Conservation (phyloP, 179 eudicot genomes). For the Sideroxylon spinosum region DNA sequence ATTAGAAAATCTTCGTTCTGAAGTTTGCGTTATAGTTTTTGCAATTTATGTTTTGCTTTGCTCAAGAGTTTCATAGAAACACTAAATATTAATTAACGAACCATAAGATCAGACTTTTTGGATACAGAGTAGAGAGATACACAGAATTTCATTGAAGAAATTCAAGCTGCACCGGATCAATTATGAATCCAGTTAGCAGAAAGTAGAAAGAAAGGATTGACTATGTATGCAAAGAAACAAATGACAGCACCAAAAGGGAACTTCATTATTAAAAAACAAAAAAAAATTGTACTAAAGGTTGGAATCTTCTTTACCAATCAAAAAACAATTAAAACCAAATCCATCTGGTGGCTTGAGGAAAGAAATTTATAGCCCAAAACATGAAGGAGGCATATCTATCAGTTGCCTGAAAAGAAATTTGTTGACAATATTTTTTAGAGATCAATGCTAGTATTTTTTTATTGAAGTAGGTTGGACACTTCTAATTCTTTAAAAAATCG, state of each 20-base stretch:
- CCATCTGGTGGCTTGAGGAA: too few relatives aligned
- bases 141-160: not conserved
- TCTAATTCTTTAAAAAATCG: not conserved
- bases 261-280: too few relatives aligned
- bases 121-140: not conserved
- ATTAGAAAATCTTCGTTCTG: not conserved
- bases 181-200: not conserved
- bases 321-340: not conserved
- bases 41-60: not conserved
- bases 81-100: not conserved
- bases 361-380: not conserved
- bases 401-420: not conserved
- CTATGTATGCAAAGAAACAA: not conserved
- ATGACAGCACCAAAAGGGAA: not conserved
- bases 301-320: too few relatives aligned
- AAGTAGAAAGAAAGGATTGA: not conserved
- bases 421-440: not conserved
- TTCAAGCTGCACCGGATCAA: not conserved
- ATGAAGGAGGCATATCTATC: not conserved
- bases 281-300: too few relatives aligned
- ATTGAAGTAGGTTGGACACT: not conserved
- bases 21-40: not conserved
- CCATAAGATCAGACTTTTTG: not conserved
- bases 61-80: not conserved
- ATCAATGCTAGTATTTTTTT: not conserved